Evolutionary conservation across 2,329 filamentous ascomycete genomes (phyloP).

Genomic region (Aureobasidium musti): DNA sequence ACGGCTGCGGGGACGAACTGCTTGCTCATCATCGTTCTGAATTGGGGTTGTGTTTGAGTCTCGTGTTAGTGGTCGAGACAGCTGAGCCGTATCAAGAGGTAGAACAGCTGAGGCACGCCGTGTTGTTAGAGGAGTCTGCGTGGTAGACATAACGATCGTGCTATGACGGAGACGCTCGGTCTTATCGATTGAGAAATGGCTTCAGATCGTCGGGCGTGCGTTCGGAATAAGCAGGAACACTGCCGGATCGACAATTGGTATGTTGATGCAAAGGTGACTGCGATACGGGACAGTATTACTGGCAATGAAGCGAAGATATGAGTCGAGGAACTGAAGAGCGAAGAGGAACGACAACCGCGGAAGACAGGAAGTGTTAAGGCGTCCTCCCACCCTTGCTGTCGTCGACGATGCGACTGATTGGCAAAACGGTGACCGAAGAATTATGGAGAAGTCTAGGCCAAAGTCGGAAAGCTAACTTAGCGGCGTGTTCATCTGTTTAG

Average conservation of each 20-base stretch:
- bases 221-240: constrained; percentile 6
- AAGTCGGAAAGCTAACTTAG: constrained; percentile 12
- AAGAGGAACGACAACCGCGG: not conserved
- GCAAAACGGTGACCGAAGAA: constrained; percentile 25
- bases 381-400: constrained; percentile 27
- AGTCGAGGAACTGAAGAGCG: not conserved
- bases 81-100: not conserved
- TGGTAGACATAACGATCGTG: constrained; percentile 1
- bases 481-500: constrained; percentile 10
- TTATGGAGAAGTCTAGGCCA: constrained; percentile 26
- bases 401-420: constrained; percentile 20
- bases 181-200: not conserved
- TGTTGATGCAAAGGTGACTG: not conserved
- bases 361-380: constrained; percentile 16
- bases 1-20: constrained; percentile 2
- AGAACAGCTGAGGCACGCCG: not conserved
- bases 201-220: not conserved
- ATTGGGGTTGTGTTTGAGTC: not conserved
- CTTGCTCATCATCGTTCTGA: constrained; percentile 1
- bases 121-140: not conserved
- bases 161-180: not conserved
- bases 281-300: not conserved
- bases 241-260: constrained; percentile 9
- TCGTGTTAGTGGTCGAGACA: not conserved
- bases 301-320: not conserved